Evolutionary conservation across 1,284 basidiomycete species (phyloP), one percentile per base, ranked within the genome.

Genomic region (Sanghuangporus weigelae): DNA sequence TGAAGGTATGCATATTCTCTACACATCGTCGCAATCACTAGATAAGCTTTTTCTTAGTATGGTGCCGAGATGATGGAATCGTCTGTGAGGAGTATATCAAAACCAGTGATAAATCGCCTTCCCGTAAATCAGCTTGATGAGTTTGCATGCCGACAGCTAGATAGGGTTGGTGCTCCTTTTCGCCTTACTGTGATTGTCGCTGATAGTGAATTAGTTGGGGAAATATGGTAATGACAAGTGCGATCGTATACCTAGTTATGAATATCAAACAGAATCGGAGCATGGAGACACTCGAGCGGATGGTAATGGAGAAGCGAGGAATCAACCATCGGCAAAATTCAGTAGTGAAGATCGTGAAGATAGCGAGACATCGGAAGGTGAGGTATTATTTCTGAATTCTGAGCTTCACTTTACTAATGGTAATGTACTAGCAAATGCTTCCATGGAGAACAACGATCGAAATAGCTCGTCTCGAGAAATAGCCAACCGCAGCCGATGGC

Each of bases 1-100:
- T 93, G 70, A 92, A 92, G 81, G 89, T 85, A 68, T 59, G 75
- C 69, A 57, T 35, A 54, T 67, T 57, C 59, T 55, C 65, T 62
- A 51, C 55, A 60, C 44, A 12, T 51, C n/a, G 11, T n/a, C 63
- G 42, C 59, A 42, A 36, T 42, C 14, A 26, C 31, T 21, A 35
- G 60, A 50, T 51, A 16, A 7, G 23, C n/a, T 12, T 38, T 19
- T 38, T 21, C n/a, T 14, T 68, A 93, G 91, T 94, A 93, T 72
- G 91, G 93, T 62, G 93, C 90, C 21, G 90, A 90, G 72, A 89
- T 95, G 79, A 86, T 95, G 77, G 93, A 95, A 74, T 91, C 87
- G 2, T 88, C 89, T 49, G 85, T 96, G 60, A 92, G 89, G 73
- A 83, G 88, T 36, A 87, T 95, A 59, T 93, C 92, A 11, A 80